phyloP scores from a whole-genome alignment of 345 rosid species.

The Gossypium arboreum region DNA sequence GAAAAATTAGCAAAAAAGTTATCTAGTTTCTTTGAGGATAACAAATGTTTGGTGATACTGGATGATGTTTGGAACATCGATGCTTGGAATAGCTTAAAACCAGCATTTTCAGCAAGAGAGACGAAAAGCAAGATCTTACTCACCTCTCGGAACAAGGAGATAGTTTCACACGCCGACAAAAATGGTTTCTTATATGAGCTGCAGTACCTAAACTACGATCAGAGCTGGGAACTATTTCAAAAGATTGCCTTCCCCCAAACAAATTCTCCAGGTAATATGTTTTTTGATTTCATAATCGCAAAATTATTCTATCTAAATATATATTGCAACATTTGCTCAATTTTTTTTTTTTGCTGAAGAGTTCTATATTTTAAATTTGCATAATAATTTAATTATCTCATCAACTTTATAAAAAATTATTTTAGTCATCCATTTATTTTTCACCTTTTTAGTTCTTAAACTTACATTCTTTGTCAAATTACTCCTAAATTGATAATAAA shows the following conservation, averaged over 20 bases:
- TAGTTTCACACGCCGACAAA: not conserved
- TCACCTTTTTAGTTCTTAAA: no score
- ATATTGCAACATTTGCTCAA: not conserved
- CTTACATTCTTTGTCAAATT: fast-evolving
- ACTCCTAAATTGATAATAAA: fast-evolving
- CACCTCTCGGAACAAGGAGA: slow-evolving; percentile 30
- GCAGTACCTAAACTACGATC: not conserved
- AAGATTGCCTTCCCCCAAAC: not conserved
- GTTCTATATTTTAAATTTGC: no score
- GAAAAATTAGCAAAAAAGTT: no score
- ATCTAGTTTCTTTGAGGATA: no score
- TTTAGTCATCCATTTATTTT: no score
- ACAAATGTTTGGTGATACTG: slow-evolving; percentile 33
- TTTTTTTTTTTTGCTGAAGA: no score
- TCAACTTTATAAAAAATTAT: no score
- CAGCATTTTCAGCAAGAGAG: not conserved
- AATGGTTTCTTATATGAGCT: no score
- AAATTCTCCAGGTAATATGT: not conserved
- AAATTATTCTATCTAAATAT: not conserved
- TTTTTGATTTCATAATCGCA: no score
- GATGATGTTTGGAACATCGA: slow-evolving; percentile 24
- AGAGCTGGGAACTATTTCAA: not conserved
- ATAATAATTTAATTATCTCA: no score
- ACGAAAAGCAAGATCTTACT: slow-evolving; percentile 31
- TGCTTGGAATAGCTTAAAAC: not conserved